Evolutionary conservation across 305 asterid species (phyloP).

Genomic region (Plantago lanceolata): DNA sequence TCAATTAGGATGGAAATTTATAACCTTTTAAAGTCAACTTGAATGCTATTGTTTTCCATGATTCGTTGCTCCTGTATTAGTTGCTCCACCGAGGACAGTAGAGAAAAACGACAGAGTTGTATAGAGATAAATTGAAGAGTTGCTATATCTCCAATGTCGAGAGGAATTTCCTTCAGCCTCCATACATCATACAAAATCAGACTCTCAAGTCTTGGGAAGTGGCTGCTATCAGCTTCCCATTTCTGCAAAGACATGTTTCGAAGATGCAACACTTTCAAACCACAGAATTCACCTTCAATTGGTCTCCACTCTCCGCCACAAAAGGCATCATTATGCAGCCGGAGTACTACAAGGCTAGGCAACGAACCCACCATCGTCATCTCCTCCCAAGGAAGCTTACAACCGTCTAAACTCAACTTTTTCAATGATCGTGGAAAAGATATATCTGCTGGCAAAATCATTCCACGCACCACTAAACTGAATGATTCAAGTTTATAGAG

Average conservation of each 20-base stretch:
- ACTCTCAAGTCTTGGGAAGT: constrained; percentile 4
- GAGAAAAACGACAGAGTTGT: background rate
- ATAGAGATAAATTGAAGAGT: background rate
- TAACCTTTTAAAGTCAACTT: background rate
- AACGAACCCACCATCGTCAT: too few relatives aligned
- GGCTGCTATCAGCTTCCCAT: constrained; percentile 6
- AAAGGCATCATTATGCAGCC: too few relatives aligned
- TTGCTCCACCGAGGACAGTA: background rate
- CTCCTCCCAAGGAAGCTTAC: constrained; percentile 1
- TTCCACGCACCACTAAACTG: background rate
- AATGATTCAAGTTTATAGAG: background rate
- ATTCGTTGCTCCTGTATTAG: background rate
- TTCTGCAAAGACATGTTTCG: too few relatives aligned
- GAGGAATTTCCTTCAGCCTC: constrained; percentile 6
- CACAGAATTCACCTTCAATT: too few relatives aligned
- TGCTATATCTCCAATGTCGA: background rate
- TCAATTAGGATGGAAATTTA: background rate
- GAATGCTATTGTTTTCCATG: background rate
- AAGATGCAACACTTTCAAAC: background rate
- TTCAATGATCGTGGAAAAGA: background rate
- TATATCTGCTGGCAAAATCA: background rate
- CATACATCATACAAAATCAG: constrained; percentile 1
- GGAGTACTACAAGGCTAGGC: too few relatives aligned
- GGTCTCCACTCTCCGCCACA: too few relatives aligned
- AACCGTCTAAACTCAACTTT: background rate